These are phyloP conservation scores for Tieghemiomyces parasiticus DNA, from an alignment of 192 early-diverging fungal species.

Conservation along the genomic window DNA sequence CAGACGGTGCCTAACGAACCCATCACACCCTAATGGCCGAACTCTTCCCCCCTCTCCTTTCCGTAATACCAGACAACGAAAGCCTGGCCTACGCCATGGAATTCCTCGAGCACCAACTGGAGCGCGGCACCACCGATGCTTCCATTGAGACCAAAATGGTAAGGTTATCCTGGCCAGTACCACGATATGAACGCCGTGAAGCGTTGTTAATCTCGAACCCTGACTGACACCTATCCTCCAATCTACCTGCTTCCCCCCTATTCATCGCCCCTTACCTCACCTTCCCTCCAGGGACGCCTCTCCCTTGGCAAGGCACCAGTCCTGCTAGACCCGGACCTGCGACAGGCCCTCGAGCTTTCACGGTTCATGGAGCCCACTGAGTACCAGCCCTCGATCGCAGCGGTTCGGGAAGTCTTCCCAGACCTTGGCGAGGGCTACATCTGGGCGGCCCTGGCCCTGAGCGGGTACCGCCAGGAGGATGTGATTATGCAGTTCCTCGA, in stretches of 20 bases:
- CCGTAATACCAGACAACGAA: too few species aligned
- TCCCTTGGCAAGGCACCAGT: too few species aligned
- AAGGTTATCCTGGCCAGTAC: not conserved
- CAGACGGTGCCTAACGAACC: too few species aligned
- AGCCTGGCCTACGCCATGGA: not conserved
- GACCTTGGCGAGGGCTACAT: not conserved
- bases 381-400: not conserved
- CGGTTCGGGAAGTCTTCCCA: not conserved
- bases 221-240: too few species aligned
- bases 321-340: not conserved
- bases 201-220: too few species aligned
- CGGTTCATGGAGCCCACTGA: not conserved
- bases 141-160: not conserved
- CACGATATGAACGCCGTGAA: not conserved
- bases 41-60: too few species aligned
- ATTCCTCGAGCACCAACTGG: not conserved
- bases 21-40: too few species aligned
- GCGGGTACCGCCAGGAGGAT: not conserved
- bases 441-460: not conserved
- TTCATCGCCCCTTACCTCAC: too few species aligned
- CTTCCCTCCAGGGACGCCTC: too few species aligned
- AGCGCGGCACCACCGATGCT: not conserved
- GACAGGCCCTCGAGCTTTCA: not conserved
- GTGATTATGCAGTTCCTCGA: constrained; percentile 1
- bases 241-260: too few species aligned